Evolutionary conservation across 73 alveolate species (phyloP), one percentile per base, ranked within the genome.

Genomic region (Stentor coeruleus): DNA sequence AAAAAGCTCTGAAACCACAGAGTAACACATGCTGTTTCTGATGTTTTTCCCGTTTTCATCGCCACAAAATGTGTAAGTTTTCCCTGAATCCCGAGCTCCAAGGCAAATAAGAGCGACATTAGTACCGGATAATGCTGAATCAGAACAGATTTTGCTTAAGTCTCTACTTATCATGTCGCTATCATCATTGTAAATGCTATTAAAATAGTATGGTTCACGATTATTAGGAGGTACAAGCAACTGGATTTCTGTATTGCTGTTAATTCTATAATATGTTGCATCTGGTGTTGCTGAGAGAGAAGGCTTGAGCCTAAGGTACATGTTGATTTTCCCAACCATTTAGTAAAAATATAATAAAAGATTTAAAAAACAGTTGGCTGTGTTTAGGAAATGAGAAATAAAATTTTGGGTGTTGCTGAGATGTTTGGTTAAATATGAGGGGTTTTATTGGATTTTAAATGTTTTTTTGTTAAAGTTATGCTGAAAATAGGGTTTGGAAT

Each of bases 201-300:
- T 28, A 31, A 66, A 66, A 20, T 66, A 33, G 79, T 28, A 66
- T 28, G 79, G 79, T 20, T 20, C 37, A 28, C 79, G 36, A 33
- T 66, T 66, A 66, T 66, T 66, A 66, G 79, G 79, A 66, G 79
- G 79, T 28, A 31, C 15, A 20, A 66, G n/a, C n/a, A 66, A 40
- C 20, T 20, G n/a, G 37, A 66, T 28, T 33, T 66, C 79, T 26
- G 79, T 66, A 14, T 20, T 11, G 41, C 79, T 33, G 79, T 20
- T 20, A 33, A 66, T 66, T 66, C 79, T 20, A 33, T 26, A 66
- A 66, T 28, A 66, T 0, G 79, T 20, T 20, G 79, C 14, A 66
- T 66, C 79, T 20, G 79, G 79, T 28, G 79, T 66, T 37, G 39
- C 11, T 66, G 36, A 26, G 42, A 20, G n/a, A 0, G 79, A 66